Evolutionary conservation across 495 filamentous ascomycete species (phyloP).

Genomic region (Penicillium cosmopolitanum): DNA sequence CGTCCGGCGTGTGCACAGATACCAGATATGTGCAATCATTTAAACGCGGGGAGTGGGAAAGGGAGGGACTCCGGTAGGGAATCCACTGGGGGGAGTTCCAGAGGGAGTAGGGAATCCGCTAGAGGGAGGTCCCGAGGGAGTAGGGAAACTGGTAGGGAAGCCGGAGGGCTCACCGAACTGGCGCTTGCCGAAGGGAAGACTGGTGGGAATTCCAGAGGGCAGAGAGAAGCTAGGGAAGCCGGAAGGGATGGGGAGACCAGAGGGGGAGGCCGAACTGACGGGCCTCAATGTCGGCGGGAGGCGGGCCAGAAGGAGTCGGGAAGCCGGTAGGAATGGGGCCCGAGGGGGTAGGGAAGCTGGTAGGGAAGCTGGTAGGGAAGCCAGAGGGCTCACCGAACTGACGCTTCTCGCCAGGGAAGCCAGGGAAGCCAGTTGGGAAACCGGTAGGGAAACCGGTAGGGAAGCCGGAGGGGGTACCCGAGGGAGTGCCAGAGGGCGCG

Average conservation of each 20-base stretch:
- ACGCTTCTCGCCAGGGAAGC: no score
- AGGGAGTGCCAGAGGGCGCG: no score
- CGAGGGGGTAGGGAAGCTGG: conserved; percentile 6
- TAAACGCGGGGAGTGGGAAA: conserved; percentile 11
- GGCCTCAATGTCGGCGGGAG: no score
- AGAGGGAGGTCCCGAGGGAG: conserved; percentile 8
- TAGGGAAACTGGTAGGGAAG: background rate
- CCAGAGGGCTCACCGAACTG: background rate
- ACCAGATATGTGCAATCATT: background rate
- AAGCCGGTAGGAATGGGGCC: background rate
- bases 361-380: background rate
- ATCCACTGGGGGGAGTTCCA: background rate
- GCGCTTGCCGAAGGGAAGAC: conserved; percentile 7
- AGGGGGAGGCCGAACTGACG: no score
- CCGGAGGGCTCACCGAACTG: conserved; percentile 6
- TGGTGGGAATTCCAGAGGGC: conserved; percentile 8
- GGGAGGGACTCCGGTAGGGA: conserved; percentile 2
- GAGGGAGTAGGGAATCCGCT: conserved; percentile 6
- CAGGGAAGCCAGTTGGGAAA: no score
- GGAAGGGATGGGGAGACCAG: background rate
- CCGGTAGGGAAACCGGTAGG: no score
- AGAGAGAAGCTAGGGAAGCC: conserved; percentile 5
- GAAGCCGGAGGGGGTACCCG: no score
- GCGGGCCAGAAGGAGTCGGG: conserved; percentile 2
- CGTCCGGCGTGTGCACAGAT: background rate